Percentiles rank a stretch among this genome's conserved stretches.
phyloP scores from a whole-genome alignment of 139 green algal species.

The Chlorokybus atmophyticus region DNA sequence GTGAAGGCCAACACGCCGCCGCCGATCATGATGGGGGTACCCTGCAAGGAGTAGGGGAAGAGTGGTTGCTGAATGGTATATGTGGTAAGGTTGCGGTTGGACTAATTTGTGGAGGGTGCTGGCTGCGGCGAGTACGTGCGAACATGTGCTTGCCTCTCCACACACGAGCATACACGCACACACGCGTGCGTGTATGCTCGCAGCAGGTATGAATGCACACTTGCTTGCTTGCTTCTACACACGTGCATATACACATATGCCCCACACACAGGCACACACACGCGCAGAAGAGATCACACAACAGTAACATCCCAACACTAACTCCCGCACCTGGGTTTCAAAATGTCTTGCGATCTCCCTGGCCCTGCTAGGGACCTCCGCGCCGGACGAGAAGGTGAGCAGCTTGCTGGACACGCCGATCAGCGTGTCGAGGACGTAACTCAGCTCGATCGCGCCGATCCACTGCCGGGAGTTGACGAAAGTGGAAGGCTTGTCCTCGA shows the following conservation, averaged over 20 bases:
- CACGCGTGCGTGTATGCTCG: constrained; percentile 1
- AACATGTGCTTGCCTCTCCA: too few relatives aligned
- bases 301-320: too few relatives aligned
- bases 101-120: too few relatives aligned
- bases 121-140: too few relatives aligned
- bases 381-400: constrained; percentile 47
- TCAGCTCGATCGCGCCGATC: constrained; percentile 89
- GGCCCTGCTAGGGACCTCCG: constrained; percentile 60
- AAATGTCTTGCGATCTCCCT: constrained; percentile 76
- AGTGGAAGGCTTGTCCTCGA: constrained; percentile 64
- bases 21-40: constrained; percentile 64
- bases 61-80: neutral
- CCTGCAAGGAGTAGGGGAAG: too few relatives aligned
- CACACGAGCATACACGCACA: too few relatives aligned
- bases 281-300: too few relatives aligned
- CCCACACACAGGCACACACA: too few relatives aligned
- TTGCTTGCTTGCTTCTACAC: neutral
- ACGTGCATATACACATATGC: too few relatives aligned
- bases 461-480: constrained; percentile 78
- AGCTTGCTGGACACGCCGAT: constrained; percentile 56
- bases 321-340: constrained; percentile 47
- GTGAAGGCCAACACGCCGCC: constrained; percentile 93
- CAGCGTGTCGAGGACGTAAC: constrained; percentile 69
- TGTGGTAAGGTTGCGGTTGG: too few relatives aligned
- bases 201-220: neutral